phyloP scores from a whole-genome alignment of 2,329 filamentous ascomycete genomes.

The Talaromyces sp. region DNA sequence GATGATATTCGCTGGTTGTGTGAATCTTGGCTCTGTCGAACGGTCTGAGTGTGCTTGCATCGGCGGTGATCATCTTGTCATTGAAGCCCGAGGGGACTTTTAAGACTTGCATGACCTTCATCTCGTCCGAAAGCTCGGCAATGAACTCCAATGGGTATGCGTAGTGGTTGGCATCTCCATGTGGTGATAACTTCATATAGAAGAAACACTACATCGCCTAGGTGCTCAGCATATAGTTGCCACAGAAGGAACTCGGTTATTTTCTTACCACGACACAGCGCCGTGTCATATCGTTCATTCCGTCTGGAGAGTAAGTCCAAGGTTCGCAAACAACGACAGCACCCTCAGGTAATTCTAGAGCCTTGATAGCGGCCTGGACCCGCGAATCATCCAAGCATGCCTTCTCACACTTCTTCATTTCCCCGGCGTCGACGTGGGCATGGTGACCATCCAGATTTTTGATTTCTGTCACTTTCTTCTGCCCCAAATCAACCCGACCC shows the following conservation, averaged over 20 bases:
- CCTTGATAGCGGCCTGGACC: conserved; percentile 1
- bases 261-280: neutral
- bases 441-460: neutral
- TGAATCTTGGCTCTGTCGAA: conserved; percentile 44
- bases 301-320: conserved; percentile 6
- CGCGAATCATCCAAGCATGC: conserved; percentile 1
- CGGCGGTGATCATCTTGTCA: conserved; percentile 15
- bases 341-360: neutral
- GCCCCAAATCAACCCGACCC: neutral
- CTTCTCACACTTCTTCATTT: conserved; percentile 5
- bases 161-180: conserved; percentile 52
- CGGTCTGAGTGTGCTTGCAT: conserved; percentile 20
- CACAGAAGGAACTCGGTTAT: neutral
- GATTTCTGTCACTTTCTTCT: neutral
- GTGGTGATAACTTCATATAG: conserved; percentile 38
- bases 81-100: conserved; percentile 42
- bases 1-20: conserved; percentile 32
- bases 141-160: conserved; percentile 54
- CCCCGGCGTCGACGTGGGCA: neutral
- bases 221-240: neutral
- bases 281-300: conserved; percentile 8
- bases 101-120: conserved; percentile 49
- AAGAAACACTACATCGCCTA: conserved; percentile 25
- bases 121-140: conserved; percentile 48
- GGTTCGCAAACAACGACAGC: conserved; percentile 4